Conservation (phyloP, 164 flowering plant genomes). For the Macadamia integrifolia region DNA sequence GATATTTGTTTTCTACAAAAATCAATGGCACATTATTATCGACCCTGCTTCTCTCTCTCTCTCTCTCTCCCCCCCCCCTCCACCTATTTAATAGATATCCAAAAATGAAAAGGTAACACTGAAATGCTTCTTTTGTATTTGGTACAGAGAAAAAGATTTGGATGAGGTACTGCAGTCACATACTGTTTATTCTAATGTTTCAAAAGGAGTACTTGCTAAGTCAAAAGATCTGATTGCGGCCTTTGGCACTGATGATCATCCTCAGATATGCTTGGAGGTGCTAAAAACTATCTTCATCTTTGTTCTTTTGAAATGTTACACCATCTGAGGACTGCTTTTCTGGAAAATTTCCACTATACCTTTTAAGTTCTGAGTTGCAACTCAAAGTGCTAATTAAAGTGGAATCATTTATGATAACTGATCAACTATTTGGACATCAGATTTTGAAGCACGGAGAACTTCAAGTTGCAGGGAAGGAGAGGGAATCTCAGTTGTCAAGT, state of each 20-base stretch:
- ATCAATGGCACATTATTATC: no score
- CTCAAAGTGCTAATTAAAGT: no score
- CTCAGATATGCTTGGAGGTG: constrained; percentile 87
- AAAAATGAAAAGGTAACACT: neutral
- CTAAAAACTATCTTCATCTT: neutral
- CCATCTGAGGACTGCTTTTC: neutral
- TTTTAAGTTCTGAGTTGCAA: no score
- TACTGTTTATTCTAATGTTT: constrained; percentile 88
- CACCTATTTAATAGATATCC: no score
- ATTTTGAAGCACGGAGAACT: constrained; percentile 96
- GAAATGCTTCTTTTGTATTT: constrained; percentile 4
- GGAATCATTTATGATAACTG: neutral
- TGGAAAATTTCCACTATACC: neutral
- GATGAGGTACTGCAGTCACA: constrained; percentile 98
- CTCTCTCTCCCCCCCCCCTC: no score
- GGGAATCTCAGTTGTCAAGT: constrained; percentile 78
- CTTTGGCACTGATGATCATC: constrained; percentile 79
- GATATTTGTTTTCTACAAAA: neutral
- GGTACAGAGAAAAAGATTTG: constrained; percentile 79
- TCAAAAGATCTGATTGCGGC: constrained; percentile 64
- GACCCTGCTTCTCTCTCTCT: no score
- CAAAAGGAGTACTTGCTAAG: constrained; percentile 91
- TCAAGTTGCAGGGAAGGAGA: constrained; percentile 96
- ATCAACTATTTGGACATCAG: constrained; percentile 26
- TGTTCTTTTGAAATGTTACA: neutral